These are phyloP conservation scores for Cercophora newfieldiana DNA, from an alignment of 495 filamentous ascomycete genomes.

Conservation along the genomic window DNA sequence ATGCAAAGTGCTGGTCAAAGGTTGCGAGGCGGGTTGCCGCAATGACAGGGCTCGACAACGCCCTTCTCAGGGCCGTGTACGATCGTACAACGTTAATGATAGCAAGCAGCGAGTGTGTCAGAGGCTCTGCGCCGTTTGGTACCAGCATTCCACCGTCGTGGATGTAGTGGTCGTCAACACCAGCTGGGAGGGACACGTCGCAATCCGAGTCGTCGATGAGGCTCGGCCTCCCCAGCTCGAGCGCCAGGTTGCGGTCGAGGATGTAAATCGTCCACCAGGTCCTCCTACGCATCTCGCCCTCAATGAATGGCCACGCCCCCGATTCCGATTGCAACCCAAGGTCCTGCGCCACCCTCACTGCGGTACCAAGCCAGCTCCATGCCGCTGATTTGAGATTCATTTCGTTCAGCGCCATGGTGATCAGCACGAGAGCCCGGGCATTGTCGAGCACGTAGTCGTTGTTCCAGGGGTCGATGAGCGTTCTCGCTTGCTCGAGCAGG, in stretches of 20 bases:
- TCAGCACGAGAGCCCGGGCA: slow-evolving; percentile 69
- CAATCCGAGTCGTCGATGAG: slow-evolving; percentile 90
- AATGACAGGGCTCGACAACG: slow-evolving; percentile 67
- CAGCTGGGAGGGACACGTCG: slow-evolving; percentile 75
- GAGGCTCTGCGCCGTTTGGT: slow-evolving; percentile 49
- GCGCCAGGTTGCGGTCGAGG: slow-evolving; percentile 78
- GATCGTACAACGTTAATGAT: slow-evolving; percentile 82
- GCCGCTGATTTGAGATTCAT: slow-evolving; percentile 85
- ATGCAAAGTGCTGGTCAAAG: slow-evolving; percentile 79
- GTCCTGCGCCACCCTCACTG: slow-evolving; percentile 82
- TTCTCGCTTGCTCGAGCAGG: slow-evolving; percentile 70
- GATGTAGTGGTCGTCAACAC: slow-evolving; percentile 80
- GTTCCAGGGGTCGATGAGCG: slow-evolving; percentile 75
- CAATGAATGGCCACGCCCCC: slow-evolving; percentile 69
- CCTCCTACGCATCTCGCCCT: slow-evolving; percentile 84
- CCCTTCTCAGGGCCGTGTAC: slow-evolving; percentile 74
- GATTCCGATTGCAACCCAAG: slow-evolving; percentile 81
- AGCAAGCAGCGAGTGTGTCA: slow-evolving; percentile 66
- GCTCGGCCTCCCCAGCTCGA: slow-evolving; percentile 80
- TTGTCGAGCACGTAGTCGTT: slow-evolving; percentile 82
- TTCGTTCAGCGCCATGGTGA: slow-evolving; percentile 81
- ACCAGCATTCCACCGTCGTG: slow-evolving; percentile 59
- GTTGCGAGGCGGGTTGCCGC: slow-evolving; percentile 67
- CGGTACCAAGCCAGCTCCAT: slow-evolving; percentile 87
- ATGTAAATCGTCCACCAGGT: slow-evolving; percentile 96